Conservation (phyloP, 2,329 filamentous ascomycete species). For the Stachybotrys elegans region DNA sequence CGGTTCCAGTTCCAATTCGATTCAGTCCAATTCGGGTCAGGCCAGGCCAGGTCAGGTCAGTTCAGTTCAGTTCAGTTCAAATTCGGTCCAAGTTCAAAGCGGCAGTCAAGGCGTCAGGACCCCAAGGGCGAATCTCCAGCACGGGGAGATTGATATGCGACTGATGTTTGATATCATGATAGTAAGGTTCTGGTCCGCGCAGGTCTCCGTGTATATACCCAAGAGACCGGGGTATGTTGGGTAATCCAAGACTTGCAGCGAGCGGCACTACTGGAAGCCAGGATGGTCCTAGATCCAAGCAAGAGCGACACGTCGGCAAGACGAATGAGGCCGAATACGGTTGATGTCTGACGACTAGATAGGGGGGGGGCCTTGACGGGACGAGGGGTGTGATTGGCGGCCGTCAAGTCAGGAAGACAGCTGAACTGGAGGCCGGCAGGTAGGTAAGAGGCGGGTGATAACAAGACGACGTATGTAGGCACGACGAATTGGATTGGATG, state of each 20-base stretch:
- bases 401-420: no score
- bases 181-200: conserved; percentile 15
- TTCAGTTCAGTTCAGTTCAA: no score
- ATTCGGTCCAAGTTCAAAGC: no score
- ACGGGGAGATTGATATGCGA: conserved; percentile 32
- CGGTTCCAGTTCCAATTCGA: no score
- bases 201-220: neutral
- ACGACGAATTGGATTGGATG: no score
- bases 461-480: no score
- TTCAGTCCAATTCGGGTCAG: no score
- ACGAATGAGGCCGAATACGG: no score
- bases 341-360: no score
- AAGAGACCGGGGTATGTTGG: neutral
- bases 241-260: conserved; percentile 2
- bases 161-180: conserved; percentile 34
- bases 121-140: conserved; percentile 34
- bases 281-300: neutral
- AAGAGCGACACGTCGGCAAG: no score
- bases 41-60: no score
- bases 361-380: neutral
- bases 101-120: conserved; percentile 34
- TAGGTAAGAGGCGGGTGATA: neutral
- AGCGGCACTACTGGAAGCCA: conserved; percentile 1
- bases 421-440: neutral
- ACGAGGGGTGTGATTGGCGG: neutral